Evolutionary conservation across 2,329 filamentous ascomycete genomes (phyloP), one percentile per base, ranked within the genome.

Genomic region (Dichotomopilus funicola): DNA sequence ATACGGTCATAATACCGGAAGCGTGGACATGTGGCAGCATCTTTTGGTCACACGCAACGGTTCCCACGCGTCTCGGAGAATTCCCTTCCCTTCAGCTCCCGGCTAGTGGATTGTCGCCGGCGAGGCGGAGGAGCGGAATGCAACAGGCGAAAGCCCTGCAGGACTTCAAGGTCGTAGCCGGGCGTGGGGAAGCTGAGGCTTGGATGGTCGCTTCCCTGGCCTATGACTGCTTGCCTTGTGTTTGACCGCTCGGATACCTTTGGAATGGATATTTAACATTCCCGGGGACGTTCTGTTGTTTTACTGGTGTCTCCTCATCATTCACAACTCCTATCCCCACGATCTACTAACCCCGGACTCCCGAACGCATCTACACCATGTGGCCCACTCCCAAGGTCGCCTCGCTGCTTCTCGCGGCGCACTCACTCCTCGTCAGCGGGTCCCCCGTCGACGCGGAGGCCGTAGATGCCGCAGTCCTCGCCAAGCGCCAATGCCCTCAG

Each of bases 401-500:
- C 35, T 61, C 53, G 51, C 59, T 63, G 34, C 58, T 65, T 38
- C 52, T 65, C 9, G 33, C 41, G 55, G 63, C 61, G 10, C 62
- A 62, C 62, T 60, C 62, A 41, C 53, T 62, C 48, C 54, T 64
- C 36, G 62, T 63, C 56, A 61, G 55, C 52, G 63, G 59, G 33
- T 61, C 62, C 2, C 63, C 63, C 34, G 51, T 65, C 51, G 62
- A 62, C 38, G 51, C 50, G 8, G 57, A 53, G 6, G 43, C 46
- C 9, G 19, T 49, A 8, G 58, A 57, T 34, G 59, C 43, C 4
- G 54, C 52, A 55, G 45, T 49, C 6, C 53, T 69, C 40, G 64
- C 63, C 42, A 63, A 64, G 53, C 67, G 68, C 33, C 65, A 68
- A 56, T 80, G 77, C 61, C 76, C 77, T 2, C 59, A 64, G 11